Evolutionary conservation across 495 filamentous ascomycete genomes (phyloP), one percentile per base, ranked within the genome.

Genomic region (Rhizodiscina lignyota): DNA sequence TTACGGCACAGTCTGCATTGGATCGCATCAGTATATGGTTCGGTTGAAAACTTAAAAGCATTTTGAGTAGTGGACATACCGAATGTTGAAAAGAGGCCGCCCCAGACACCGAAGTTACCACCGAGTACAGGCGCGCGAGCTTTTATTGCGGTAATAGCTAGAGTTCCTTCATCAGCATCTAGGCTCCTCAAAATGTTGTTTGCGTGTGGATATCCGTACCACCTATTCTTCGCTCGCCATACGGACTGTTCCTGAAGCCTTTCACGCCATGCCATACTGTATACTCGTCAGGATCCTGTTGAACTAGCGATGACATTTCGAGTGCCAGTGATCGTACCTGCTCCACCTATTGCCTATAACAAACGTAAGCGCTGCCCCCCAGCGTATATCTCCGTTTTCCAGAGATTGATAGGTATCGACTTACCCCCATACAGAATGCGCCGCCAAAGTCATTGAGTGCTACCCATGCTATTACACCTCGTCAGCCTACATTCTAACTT

Each of bases 201-300:
- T 41, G 26, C 21, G 21, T 15, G 33, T 8, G 6, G 33, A 2
- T 20, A 32, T 27, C 21, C 30, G 21, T 54, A 54, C 51, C 83
- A 45, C 91, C 89, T 64, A 96, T 85, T 56, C 87, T 68, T 49
- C 89, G 72, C 69, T 96, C 91, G 48, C 89, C 89, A 56, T 92
- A 83, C 34, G 74, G 74, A 39, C 67, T 73, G 34, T 45, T 93
- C 30, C 87, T 62, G 65, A 82, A 93, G 36, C 87, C 89, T 64
- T 97, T 97, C 31, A 97, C 75, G 49, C 91, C 91, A 61, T 97
- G 89, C 89, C 89, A 97, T 55, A 96, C 74, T 37, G 80, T 75
- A 52, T 2, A 5, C 1, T 4, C 24, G 18, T 44, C 18, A 44
- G 36, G 13, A n/a, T 15, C 10, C 5, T 8, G 6, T 28, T 21